Base-by-base conservation (phyloP, 2,329 filamentous ascomycete genomes). In the Aspergillus sp. region DNA sequence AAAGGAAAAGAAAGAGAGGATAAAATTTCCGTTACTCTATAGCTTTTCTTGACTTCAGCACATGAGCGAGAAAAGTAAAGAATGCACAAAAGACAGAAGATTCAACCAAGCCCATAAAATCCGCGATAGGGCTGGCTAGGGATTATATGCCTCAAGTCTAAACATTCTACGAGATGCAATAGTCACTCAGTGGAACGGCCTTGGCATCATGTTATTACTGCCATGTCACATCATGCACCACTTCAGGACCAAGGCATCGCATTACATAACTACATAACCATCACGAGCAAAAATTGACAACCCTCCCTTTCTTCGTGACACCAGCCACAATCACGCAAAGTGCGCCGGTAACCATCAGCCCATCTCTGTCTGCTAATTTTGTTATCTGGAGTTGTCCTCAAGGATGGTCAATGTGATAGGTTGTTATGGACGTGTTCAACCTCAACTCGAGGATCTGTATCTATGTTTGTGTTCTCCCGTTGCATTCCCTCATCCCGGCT, bases 211-310 rank as follows among this genome's bases (percentile, higher is more conserved):
- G 48, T 38, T 53, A 47, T 49, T 44, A 41, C 44, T 19, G 25
- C 41, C 39, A 46, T 47, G 54, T 52, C 53, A 51, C 54, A 47
- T 43, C 46, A 2, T 45, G 38, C 45, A 47, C 45, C 20, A 37
- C 38, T 50, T 19, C 17, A 17, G 19, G 47, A 49, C 38, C 46
- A 30, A 41, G 48, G 47, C 53, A 57, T 57, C 47, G 47, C 54
- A 57, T 57, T n/a, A n/a, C n/a, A n/a, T n/a, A n/a, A n/a, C n/a
- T 57, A 53, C 53, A 49, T 7, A 50, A 48, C 47, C 25, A 55
- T 41, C 38, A 41, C 38, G 19, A 23, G 38, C 38, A 23, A 23
- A 41, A 27, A 12, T 27, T 4, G 10, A 27, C 25, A 27, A 27
- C 25, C 38, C 20, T 15, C 13, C 23, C 22, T 27, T 27, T 4